Percentiles rank a stretch among this genome's conserved stretches.
These are phyloP conservation scores for Boletus vinaceobasis DNA, from an alignment of 768 basidiomycete genomes.

Conservation along the genomic window DNA sequence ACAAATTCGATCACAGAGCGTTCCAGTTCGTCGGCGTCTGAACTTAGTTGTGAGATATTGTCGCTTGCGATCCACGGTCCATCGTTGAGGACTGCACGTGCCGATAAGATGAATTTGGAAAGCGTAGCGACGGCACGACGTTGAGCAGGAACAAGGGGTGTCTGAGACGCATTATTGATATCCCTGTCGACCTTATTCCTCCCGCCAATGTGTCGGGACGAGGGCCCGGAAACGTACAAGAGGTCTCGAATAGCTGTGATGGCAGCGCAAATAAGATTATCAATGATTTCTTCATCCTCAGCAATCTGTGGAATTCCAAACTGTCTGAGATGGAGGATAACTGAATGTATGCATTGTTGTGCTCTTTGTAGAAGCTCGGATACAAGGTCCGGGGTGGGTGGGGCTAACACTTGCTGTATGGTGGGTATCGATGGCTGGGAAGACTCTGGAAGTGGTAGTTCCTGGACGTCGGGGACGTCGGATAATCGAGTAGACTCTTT, in stretches of 20 bases:
- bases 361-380: constrained; percentile 58
- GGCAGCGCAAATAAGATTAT: constrained; percentile 54
- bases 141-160: constrained; percentile 70
- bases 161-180: constrained; percentile 42
- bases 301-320: constrained; percentile 43
- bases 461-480: constrained; percentile 3
- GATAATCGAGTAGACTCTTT: constrained; percentile 1
- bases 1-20: constrained; percentile 66
- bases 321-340: constrained; percentile 56
- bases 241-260: constrained; percentile 69
- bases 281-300: constrained; percentile 56
- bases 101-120: constrained; percentile 82
- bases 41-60: constrained; percentile 49
- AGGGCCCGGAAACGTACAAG: constrained; percentile 59
- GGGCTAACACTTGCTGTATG: constrained; percentile 49
- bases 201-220: constrained; percentile 53
- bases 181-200: constrained; percentile 28
- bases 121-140: constrained; percentile 83
- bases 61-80: constrained; percentile 25
- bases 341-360: constrained; percentile 54
- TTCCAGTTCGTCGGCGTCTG: constrained; percentile 71
- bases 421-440: neutral
- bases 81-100: constrained; percentile 67
- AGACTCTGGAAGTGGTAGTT: neutral
- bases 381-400: constrained; percentile 53